Base-by-base conservation (phyloP, 208 protist species). In the Giardia muris region DNA sequence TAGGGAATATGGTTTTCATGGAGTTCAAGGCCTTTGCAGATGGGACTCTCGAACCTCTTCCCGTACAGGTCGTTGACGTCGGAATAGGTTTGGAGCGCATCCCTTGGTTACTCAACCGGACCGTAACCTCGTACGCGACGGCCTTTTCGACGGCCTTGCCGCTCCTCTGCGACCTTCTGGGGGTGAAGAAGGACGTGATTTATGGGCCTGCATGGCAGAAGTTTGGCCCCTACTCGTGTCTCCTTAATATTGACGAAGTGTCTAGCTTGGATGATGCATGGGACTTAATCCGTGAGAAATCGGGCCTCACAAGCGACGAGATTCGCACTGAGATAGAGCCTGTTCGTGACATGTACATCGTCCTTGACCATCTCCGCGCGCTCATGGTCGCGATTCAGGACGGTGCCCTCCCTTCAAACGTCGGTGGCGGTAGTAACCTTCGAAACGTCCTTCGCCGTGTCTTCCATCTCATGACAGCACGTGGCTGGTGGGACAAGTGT, bases 1-100 rank as follows among this genome's bases (percentile, higher is more conserved):
- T 94, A n/a, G 94, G 94, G 4, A 94, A 94, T 47, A 94, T 94
- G 93, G 94, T 94, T 0, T 94, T 94, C 2, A 94, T 93, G 91
- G 3, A 94, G 43, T 94, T 89, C 44, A 93, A 92, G 46, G 44
- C 45, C 0, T 2, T 44, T 67, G 3, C 0, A 1, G 43, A 76
- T 39, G 92, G 93, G 46, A 76, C 4, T 2, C 46, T 92, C 45
- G 44, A 87, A 0, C 42, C n/a, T 0, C 47, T 94, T 0, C 42
- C 87, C 0, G 86, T 90, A 4, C 87, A 94, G 47, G 92, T 94
- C 39, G 45, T 94, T 42, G 94, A 94, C 88, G 94, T 94, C 22
- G 94, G 94, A 46, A 94, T 94, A 45, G 94, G 94, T 43, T 30
- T 94, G 0, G 94, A 94, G 45, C 1, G 94, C 19, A 94, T 94